Base-by-base conservation (phyloP, 257 asterid species). In the Salvia splendens region DNA sequence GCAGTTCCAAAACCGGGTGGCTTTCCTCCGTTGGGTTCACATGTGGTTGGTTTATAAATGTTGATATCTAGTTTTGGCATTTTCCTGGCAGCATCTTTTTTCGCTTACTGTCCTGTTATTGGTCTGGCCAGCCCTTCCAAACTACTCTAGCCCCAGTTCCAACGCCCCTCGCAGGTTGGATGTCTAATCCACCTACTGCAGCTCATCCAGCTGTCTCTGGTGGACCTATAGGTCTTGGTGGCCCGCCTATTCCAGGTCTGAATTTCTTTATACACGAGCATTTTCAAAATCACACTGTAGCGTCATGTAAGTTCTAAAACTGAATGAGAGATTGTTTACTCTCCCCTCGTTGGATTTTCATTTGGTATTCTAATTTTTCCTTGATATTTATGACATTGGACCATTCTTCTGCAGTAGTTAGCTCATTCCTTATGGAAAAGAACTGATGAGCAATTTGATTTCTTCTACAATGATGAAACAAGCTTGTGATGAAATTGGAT, bases 91-190 rank as follows among this genome's bases (percentile, higher is more conserved):
- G 41, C 42, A 60, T 33, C 30, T 10, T 67, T 54, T 65, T 71
- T 41, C 7, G 43, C 73, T 82, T 67, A 75, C 56, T 69, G 32
- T 12, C 40, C 5, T 35, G 35, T 54, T 50, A 11, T 67, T 68
- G 43, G 56, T 71, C 43, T 55, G 64, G 61, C 60, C 83, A 84
- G 89, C 86, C 98, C 43, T 93, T 88, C 70, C 97, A 85, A 79
- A 80, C 95, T 59, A 65, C 76, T 67, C 88, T 80, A 70, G 68
- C 92, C 12, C 86, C 95, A 12, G 87, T 85, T 64, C 85, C 89
- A 67, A 76, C 90, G 16, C 91, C 87, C 61, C 92, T 93, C 33
- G 97, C 99, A 24, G 97, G 97, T 67, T 90, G 99, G 99, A 93
- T 90, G 99, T 84, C 99, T 28, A 90, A 76, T 68, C 84, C 85